Evolutionary conservation across 331 rosid genomes (phyloP).

Genomic region (Malus hybrid): DNA sequence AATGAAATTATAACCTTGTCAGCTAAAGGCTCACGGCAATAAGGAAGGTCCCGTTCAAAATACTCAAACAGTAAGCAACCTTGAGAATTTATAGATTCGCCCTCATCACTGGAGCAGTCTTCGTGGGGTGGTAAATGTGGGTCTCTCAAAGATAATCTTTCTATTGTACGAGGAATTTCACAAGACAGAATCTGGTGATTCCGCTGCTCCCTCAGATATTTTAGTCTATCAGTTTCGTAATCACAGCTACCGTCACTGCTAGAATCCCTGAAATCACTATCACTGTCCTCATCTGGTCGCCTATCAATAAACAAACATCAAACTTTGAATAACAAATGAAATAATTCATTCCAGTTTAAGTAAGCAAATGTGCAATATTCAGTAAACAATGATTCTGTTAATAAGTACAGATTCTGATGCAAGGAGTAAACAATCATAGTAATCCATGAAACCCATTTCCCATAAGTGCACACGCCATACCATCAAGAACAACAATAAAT

Average conservation of each 20-base stretch:
- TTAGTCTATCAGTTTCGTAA: slow-evolving; percentile 44
- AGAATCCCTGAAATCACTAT: slow-evolving; percentile 72
- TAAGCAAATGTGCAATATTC: neutral
- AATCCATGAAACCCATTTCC: neutral
- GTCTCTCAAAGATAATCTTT: slow-evolving; percentile 53
- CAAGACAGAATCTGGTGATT: slow-evolving; percentile 29
- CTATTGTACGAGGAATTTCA: slow-evolving; percentile 37
- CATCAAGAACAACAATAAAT: neutral
- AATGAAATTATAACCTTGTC: slow-evolving; percentile 53
- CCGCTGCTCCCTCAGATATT: slow-evolving; percentile 36
- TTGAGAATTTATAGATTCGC: slow-evolving; percentile 55
- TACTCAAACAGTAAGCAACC: slow-evolving; percentile 67
- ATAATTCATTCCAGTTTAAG: neutral
- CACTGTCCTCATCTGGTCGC: slow-evolving; percentile 72
- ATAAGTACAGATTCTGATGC: neutral
- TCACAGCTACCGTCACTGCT: slow-evolving; percentile 88
- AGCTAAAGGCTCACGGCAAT: slow-evolving; percentile 73
- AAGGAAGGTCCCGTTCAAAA: slow-evolving; percentile 70
- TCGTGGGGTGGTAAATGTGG: slow-evolving; percentile 42
- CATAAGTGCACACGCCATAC: neutral
- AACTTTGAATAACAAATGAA: neutral
- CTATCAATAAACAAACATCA: slow-evolving; percentile 29
- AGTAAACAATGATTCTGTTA: neutral
- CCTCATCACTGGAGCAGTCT: slow-evolving; percentile 76
- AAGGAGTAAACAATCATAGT: neutral